These are phyloP conservation scores for Ambrosia hybrid DNA, from an alignment of 140 eudicot species.

Conservation along the genomic window DNA sequence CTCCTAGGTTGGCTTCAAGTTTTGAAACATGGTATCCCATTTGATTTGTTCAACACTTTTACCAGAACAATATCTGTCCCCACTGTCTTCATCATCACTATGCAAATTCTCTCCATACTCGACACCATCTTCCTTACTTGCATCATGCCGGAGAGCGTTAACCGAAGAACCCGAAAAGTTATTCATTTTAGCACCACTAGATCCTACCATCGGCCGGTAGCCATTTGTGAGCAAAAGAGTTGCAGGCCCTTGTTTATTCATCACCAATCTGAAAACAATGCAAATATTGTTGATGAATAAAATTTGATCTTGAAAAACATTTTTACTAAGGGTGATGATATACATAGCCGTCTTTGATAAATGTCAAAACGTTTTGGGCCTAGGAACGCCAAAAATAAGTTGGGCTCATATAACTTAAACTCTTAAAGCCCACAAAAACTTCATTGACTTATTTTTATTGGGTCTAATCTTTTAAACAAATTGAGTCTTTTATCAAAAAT, in stretches of 20 bases:
- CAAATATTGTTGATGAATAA: neutral
- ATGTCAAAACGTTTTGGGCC: too few relatives aligned
- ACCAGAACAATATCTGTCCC: conserved; percentile 42
- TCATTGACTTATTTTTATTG: too few relatives aligned
- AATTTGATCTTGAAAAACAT: too few relatives aligned
- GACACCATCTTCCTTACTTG: conserved; percentile 15
- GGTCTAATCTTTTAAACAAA: too few relatives aligned
- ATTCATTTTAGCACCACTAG: conserved; percentile 42
- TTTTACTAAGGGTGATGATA: too few relatives aligned
- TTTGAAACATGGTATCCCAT: conserved; percentile 94
- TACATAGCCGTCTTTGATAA: too few relatives aligned
- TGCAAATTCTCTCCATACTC: conserved; percentile 25
- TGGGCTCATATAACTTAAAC: too few relatives aligned
- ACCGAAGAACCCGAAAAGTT: conserved; percentile 66
- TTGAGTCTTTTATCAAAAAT: too few relatives aligned
- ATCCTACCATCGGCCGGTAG: conserved; percentile 21
- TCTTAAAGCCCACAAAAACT: too few relatives aligned
- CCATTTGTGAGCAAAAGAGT: conserved; percentile 65
- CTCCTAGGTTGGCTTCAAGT: conserved; percentile 71
- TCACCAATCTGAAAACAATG: conserved; percentile 18
- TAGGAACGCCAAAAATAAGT: too few relatives aligned
- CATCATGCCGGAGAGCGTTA: conserved; percentile 30
- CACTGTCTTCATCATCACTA: conserved; percentile 41
- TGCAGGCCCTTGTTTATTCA: conserved; percentile 35
- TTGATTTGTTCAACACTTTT: conserved; percentile 67